A percentile compares a stretch with the other conserved stretches of the same genome.
phyloP scores from a whole-genome alignment of 2,329 filamentous ascomycete genomes.

The Alternaria sp. region DNA sequence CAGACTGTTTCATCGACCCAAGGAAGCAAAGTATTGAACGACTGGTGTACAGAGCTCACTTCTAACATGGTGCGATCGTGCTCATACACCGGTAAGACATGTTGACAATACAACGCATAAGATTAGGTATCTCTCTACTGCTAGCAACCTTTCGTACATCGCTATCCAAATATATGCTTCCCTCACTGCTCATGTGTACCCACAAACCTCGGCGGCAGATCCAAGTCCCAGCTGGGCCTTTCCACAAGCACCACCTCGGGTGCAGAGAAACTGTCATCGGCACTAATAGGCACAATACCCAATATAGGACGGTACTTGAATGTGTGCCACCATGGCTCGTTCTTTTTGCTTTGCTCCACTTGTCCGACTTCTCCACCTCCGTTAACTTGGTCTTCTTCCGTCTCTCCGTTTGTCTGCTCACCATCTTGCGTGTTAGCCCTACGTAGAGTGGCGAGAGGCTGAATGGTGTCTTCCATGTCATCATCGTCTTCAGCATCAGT shows the following conservation, averaged over 20 bases:
- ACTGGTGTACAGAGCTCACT: neutral
- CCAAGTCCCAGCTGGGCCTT: slow-evolving; percentile 82
- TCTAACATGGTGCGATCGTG: neutral
- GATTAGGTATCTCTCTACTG: slow-evolving; percentile 3
- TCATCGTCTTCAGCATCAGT: slow-evolving; percentile 32
- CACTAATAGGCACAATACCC: slow-evolving; percentile 69
- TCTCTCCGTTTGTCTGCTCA: slow-evolving; percentile 27
- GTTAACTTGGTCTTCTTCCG: slow-evolving; percentile 13
- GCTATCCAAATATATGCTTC: neutral
- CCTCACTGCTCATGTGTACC: slow-evolving; percentile 46
- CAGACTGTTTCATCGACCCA: neutral
- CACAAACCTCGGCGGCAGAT: slow-evolving; percentile 72
- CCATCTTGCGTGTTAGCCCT: slow-evolving; percentile 33
- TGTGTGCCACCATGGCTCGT: slow-evolving; percentile 73
- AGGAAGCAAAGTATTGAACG: neutral
- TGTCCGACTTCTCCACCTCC: slow-evolving; percentile 26
- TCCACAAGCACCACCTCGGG: slow-evolving; percentile 90
- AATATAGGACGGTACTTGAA: slow-evolving; percentile 96
- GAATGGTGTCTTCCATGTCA: slow-evolving; percentile 41
- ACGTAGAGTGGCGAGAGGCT: slow-evolving; percentile 37
- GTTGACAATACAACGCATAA: slow-evolving; percentile 2
- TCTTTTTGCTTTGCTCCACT: slow-evolving; percentile 28
- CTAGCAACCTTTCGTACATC: neutral
- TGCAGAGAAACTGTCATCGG: slow-evolving; percentile 49
- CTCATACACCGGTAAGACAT: neutral